phyloP scores from a whole-genome alignment of 2,329 filamentous ascomycete genomes.

The Pseudocercospora ulei region DNA sequence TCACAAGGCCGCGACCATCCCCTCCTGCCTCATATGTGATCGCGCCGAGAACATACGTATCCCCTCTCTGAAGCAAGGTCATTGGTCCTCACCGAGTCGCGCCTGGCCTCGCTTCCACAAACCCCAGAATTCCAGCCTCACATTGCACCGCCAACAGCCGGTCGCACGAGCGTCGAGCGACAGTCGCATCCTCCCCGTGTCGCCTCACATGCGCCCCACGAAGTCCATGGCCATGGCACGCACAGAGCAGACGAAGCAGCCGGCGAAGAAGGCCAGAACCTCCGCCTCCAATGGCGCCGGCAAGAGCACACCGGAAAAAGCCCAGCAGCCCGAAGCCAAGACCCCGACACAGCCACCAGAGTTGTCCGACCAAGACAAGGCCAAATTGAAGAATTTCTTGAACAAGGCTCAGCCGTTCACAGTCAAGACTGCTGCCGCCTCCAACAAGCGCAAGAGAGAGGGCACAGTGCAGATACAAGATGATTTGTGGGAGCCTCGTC shows the following conservation, averaged over 20 bases:
- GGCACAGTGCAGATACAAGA: constrained; percentile 18
- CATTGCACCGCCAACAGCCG: too few relatives aligned
- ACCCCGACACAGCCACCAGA: constrained; percentile 19
- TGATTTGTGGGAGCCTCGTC: constrained; percentile 24
- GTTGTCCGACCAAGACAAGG: constrained; percentile 20
- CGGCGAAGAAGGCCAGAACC: constrained; percentile 8
- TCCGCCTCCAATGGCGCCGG: constrained; percentile 5
- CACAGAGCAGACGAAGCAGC: constrained; percentile 15
- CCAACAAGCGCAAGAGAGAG: constrained; percentile 27
- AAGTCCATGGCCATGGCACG: too few relatives aligned
- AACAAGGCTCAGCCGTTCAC: constrained; percentile 22
- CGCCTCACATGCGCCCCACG: too few relatives aligned
- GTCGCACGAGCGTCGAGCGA: too few relatives aligned
- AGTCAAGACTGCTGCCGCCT: constrained; percentile 16
- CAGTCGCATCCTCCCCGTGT: too few relatives aligned
- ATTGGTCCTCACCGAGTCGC: too few relatives aligned
- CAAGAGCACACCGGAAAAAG: constrained; percentile 6
- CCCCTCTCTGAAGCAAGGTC: too few relatives aligned
- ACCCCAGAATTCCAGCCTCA: too few relatives aligned
- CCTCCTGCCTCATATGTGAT: too few relatives aligned
- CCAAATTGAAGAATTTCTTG: constrained; percentile 21
- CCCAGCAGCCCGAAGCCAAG: constrained; percentile 10
- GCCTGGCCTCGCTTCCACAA: too few relatives aligned
- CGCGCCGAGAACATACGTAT: too few relatives aligned
- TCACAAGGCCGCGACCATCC: too few relatives aligned